A percentile compares a stretch with the other conserved stretches of the same genome.
phyloP scores from a whole-genome alignment of 2,329 filamentous ascomycete genomes.

The Aspergillus neoniger region DNA sequence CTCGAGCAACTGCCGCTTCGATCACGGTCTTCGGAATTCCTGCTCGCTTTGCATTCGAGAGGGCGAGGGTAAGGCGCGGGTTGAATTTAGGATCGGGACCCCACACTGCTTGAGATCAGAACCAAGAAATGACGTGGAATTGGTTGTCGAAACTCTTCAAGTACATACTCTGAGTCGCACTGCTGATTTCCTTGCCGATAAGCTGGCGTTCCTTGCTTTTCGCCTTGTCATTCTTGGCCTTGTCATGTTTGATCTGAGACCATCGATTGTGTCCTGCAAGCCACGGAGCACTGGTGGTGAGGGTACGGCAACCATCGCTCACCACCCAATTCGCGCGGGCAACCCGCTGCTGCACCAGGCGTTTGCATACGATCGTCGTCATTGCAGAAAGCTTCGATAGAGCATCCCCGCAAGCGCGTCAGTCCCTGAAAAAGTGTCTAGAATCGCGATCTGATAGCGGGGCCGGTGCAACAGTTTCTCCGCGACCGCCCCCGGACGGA shows the following conservation, averaged over 20 bases:
- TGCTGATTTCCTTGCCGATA: constrained; percentile 71
- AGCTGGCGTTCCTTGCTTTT: constrained; percentile 71
- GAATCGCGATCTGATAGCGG: constrained; percentile 13
- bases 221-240: constrained; percentile 75
- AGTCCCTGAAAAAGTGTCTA: neutral
- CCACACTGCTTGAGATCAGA: constrained; percentile 57
- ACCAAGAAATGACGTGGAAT: neutral
- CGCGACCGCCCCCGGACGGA: constrained; percentile 30
- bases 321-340: constrained; percentile 12
- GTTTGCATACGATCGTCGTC: constrained; percentile 28
- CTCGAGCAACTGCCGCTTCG: constrained; percentile 81
- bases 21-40: constrained; percentile 83
- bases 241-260: constrained; percentile 96
- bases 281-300: constrained; percentile 49
- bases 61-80: constrained; percentile 70
- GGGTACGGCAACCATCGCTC: constrained; percentile 43
- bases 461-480: constrained; percentile 34
- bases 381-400: constrained; percentile 17
- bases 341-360: constrained; percentile 20
- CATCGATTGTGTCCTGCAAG: constrained; percentile 83
- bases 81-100: constrained; percentile 75
- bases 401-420: neutral
- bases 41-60: constrained; percentile 78
- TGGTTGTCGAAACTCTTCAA: neutral
- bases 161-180: constrained; percentile 69